Evolutionary conservation across 2,329 filamentous ascomycete genomes (phyloP).

Genomic region (Calonectria henricotiae): DNA sequence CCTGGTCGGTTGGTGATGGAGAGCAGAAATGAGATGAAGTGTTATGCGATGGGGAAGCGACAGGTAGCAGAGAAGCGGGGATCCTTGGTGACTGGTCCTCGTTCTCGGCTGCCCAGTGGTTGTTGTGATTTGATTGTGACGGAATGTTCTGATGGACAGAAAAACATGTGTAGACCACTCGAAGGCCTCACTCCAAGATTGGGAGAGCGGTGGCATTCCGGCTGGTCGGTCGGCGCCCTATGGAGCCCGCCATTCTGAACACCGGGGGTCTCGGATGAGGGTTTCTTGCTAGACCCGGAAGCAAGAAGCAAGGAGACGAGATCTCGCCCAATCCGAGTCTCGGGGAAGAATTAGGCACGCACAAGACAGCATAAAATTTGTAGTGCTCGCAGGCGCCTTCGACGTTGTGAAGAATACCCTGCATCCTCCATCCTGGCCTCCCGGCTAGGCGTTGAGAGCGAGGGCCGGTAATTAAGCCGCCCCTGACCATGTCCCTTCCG

Average conservation of each 20-base stretch:
- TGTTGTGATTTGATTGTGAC: conserved; percentile 19
- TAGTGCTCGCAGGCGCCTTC: conserved; percentile 19
- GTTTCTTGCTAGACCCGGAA: conserved; percentile 2
- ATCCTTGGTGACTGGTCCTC: conserved; percentile 19
- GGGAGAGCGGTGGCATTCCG: conserved; percentile 21
- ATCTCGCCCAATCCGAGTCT: conserved; percentile 13
- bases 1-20: conserved; percentile 6
- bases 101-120: not conserved
- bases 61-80: conserved; percentile 16
- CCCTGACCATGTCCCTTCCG: conserved; percentile 19
- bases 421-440: not conserved
- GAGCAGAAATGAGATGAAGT: conserved; percentile 34
- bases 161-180: conserved; percentile 7
- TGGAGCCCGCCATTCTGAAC: conserved; percentile 8
- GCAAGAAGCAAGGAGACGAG: conserved; percentile 8
- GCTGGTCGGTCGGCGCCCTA: not conserved
- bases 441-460: not conserved
- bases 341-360: not conserved
- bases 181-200: not conserved
- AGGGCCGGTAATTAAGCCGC: conserved; percentile 33
- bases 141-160: conserved; percentile 3
- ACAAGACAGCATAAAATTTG: conserved; percentile 25
- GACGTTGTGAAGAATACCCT: conserved; percentile 13
- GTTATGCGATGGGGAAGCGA: conserved; percentile 30
- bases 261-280: conserved; percentile 4